Evolutionary conservation across 2,329 filamentous ascomycete species (phyloP), one percentile per base, ranked within the genome.

Genomic region (Aspergillus fumigatus): DNA sequence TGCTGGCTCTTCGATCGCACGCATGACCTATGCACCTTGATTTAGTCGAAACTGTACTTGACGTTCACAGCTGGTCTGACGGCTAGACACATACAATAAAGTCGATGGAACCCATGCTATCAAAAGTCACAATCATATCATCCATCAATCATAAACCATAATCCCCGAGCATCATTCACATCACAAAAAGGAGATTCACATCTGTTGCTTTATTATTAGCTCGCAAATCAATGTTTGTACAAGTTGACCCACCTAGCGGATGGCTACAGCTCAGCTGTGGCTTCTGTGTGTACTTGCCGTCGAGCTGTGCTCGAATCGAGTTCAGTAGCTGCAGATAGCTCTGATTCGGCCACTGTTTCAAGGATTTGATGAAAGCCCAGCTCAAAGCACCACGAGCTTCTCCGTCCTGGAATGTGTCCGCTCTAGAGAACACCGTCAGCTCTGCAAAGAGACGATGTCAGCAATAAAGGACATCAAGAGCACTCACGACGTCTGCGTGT

Each of bases 321-420:
- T 97, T 97, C 62, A 99, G 82, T 52, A 99, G 80, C 79, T 96
- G 87, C 54, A 97, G 87, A 69, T 99, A 99, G 77, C 88, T 96
- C 79, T 97, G 93, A 69, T 96, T 86, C 0, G 91, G 91, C 70
- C 94, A 93, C 77, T 92, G 89, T 80, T 89, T 90, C 69, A 97
- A 82, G 1, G 92, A 86, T 6, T 85, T 87, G 72, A 97, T 93
- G 73, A 99, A 99, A 1, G 94, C 94, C 86, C 89, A 97, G 11
- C 91, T 96, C 90, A 99, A 94, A 71, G 94, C 94, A 51, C 94
- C 94, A 0, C 93, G 97, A 48, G 94, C 93, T 77, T 97, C 84
- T 53, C 90, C 86, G 51, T 84, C 86, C 65, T 97, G 96, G 40
- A 87, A 90, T 6, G 94, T 93, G 74, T 99, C 94, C 75, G 91